A percentile compares a stretch with the other conserved stretches of the same genome.
phyloP scores from a whole-genome alignment of 225 moss, liverwort and hornwort species.

The Rhytidiadelphus loreus region DNA sequence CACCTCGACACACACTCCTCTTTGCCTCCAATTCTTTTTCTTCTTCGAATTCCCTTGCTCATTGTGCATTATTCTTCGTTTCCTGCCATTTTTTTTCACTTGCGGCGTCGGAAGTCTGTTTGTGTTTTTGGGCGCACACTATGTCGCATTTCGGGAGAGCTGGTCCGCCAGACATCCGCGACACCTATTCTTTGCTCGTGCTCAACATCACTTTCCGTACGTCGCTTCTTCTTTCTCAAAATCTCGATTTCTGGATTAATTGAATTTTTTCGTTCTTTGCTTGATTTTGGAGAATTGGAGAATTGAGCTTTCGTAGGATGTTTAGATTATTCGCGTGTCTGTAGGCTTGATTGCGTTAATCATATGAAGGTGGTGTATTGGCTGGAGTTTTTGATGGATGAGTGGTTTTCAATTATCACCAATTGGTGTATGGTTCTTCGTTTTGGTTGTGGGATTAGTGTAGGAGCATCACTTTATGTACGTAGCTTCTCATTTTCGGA shows the following conservation, averaged over 20 bases:
- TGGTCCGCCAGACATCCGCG: slow-evolving; percentile 89
- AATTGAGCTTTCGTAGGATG: neutral
- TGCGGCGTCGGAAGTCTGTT: neutral
- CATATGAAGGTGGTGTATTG: neutral
- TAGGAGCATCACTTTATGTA: neutral
- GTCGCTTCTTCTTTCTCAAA: neutral
- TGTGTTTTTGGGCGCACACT: neutral
- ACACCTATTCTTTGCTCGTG: slow-evolving; percentile 90
- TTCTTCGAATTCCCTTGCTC: neutral
- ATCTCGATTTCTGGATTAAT: neutral
- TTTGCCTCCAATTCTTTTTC: neutral
- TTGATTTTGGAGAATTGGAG: neutral
- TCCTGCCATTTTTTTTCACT: neutral
- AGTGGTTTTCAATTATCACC: neutral
- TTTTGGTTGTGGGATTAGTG: neutral
- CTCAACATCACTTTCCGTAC: slow-evolving; percentile 97
- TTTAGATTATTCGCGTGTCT: neutral
- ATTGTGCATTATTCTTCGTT: neutral
- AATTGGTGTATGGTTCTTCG: neutral
- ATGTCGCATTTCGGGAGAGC: slow-evolving; percentile 98
- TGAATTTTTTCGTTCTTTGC: neutral
- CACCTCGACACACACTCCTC: neutral
- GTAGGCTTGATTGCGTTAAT: neutral
- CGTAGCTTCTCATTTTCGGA: neutral
- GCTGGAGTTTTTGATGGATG: neutral